Base-by-base conservation (phyloP, 768 basidiomycete genomes). In the Phylloporus sp. region DNA sequence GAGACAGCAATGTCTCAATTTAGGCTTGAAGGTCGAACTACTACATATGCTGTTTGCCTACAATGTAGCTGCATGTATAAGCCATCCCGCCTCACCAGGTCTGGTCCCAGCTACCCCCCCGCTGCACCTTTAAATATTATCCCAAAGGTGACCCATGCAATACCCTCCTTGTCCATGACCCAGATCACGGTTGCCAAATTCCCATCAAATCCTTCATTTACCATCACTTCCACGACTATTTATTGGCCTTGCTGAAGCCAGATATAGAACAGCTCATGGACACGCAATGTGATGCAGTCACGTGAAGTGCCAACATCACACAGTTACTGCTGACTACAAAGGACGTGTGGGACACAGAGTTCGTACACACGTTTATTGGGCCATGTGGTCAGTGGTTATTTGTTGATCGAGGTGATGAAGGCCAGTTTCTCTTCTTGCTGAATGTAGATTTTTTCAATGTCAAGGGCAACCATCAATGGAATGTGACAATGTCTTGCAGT, bases 391-490 rank as follows among this genome's bases (percentile, higher is more conserved):
- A 56, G 5, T 42, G 36, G 2, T 55, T 59, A 11, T 65, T 70
- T 42, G 39, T 54, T 9, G 60, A 69, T 44, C 29, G 15, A 15
- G 16, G 40, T 0, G 38, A n/a, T 31, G 49, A 55, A 49, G 44
- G 49, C 10, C 36, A 56, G 26, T 54, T 63, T 18, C 56, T 62
- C 0, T 68, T 71, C 44, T 57, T 59, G 0, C 52, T 35, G 34
- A 35, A 35, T 15, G 34, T 35, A 5, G 34, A 35, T 15, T 68
- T 68, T 39, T 74, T 75, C 58, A 70, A 72, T 40, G 58, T 70
- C 0, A 50, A 72, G 26, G 62, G 66, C 2, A 64, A 61, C 6
- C 51, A 24, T 7, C 55, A 59, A n/a, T 40, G 50, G 7, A 67
- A 69, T 29, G 59, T 59, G 13, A 58, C 49, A 16, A 52, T 58